These are phyloP conservation scores for Blastobotrys americana DNA, from an alignment of 805 yeast species.

Conservation along the genomic window DNA sequence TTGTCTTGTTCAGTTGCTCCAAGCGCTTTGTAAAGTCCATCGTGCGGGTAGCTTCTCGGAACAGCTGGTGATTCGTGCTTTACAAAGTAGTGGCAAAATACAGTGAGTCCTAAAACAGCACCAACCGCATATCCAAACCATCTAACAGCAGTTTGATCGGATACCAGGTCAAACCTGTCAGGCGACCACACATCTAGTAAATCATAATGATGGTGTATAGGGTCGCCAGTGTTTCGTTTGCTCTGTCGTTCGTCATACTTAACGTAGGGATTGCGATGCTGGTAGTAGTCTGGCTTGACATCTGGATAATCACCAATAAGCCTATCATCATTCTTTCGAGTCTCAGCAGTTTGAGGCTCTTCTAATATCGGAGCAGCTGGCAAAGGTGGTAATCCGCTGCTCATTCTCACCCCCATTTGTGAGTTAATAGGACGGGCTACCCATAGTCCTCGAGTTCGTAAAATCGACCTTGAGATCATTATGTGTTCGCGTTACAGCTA, in stretches of 20 bases:
- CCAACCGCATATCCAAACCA: conserved; percentile 53
- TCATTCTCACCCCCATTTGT: too few species aligned
- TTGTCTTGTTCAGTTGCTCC: conserved; percentile 45
- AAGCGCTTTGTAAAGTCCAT: conserved; percentile 65
- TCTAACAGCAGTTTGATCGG: conserved; percentile 53
- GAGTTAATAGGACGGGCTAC: too few species aligned
- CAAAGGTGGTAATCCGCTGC: too few species aligned
- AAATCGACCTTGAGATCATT: too few species aligned
- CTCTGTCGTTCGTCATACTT: conserved; percentile 75
- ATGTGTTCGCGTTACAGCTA: too few species aligned
- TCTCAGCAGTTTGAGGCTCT: conserved; percentile 5
- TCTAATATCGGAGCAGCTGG: neutral
- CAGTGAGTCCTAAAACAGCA: conserved; percentile 36
- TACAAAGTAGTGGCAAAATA: conserved; percentile 42
- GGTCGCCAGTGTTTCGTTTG: conserved; percentile 70
- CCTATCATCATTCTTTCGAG: conserved; percentile 7
- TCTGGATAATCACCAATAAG: conserved; percentile 50
- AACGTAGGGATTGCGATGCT: conserved; percentile 60
- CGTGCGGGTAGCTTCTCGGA: conserved; percentile 68
- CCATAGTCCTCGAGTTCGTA: too few species aligned
- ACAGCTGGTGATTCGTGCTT: conserved; percentile 65
- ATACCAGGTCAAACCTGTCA: conserved; percentile 55
- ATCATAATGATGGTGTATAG: conserved; percentile 45
- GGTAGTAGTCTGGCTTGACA: conserved; percentile 52
- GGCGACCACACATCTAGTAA: conserved; percentile 81